phyloP scores from a whole-genome alignment of 768 basidiomycete species.

The Mycena alexandri region DNA sequence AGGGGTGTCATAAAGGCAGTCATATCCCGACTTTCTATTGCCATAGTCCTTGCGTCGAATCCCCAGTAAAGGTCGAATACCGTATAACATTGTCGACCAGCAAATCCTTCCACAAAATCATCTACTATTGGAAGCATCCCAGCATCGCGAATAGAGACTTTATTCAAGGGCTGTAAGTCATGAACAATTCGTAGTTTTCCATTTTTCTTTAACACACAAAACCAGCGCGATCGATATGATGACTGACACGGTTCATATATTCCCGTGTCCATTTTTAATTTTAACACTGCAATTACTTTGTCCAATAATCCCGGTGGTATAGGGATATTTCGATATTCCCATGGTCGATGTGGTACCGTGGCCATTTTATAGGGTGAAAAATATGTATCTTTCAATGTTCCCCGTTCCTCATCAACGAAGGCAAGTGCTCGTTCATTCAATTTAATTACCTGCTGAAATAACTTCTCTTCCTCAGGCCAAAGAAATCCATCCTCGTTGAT shows the following conservation, averaged over 20 bases:
- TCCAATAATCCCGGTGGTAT: neutral
- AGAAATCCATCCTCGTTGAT: slow-evolving; percentile 1
- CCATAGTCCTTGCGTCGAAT: slow-evolving; percentile 33
- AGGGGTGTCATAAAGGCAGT: slow-evolving; percentile 27
- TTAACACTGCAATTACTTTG: slow-evolving; percentile 33
- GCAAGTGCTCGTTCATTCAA: slow-evolving; percentile 4
- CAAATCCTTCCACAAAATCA: slow-evolving; percentile 39
- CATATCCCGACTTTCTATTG: slow-evolving; percentile 34
- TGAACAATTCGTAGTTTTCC: slow-evolving; percentile 10
- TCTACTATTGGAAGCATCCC: slow-evolving; percentile 30
- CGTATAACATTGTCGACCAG: slow-evolving; percentile 31
- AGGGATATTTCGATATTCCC: slow-evolving; percentile 13
- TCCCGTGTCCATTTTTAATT: slow-evolving; percentile 5
- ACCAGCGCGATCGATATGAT: slow-evolving; percentile 1
- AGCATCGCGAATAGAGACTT: slow-evolving; percentile 1
- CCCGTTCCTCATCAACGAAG: slow-evolving; percentile 11
- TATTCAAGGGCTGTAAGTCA: slow-evolving; percentile 11
- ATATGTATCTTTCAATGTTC: slow-evolving; percentile 13
- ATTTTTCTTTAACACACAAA: slow-evolving; percentile 12
- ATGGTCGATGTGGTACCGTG: slow-evolving; percentile 12
- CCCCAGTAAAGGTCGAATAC: slow-evolving; percentile 36
- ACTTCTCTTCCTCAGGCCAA: neutral
- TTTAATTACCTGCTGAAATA: slow-evolving; percentile 4
- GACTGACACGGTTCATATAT: slow-evolving; percentile 9
- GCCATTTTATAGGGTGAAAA: slow-evolving; percentile 12